Base-by-base conservation (phyloP, 1,139 yeast genomes). In the Magnusiomyces ingens region DNA sequence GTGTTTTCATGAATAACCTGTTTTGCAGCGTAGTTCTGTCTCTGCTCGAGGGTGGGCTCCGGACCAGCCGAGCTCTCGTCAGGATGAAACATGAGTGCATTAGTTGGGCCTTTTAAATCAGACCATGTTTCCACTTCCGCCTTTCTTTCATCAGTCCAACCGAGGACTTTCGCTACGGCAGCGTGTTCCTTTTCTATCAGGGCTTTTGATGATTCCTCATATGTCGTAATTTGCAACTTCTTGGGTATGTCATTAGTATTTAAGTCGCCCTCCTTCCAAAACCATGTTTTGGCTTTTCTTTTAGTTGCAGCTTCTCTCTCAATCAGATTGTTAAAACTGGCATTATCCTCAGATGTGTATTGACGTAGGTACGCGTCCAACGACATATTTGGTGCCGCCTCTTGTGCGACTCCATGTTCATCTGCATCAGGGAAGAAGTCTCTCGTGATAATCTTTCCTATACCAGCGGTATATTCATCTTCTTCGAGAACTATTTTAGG, bases 261-360 rank as follows among this genome's bases (percentile, higher is more conserved):
- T 35, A 42, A 38, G 13, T 22, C 40, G 26, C 49, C 51, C 21
- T 49, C 35, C 40, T 56, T 54, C 66, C 64, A 65, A 10, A 60
- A 54, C 69, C 69, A 64, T 12, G 61, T 55, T 48, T 57, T 57
- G 42, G 54, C 56, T 35, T 57, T 59, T 22, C 67, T 53, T 26
- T 58, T 57, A 15, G 45, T 18, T 12, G 57, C 55, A 21, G 59
- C 57, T 35, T 61, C 60, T n/a, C 53, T 53, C 32, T 62, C 67
- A 19, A 66, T 53, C 13, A 68, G 51, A 11, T 58, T 56, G 35
- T 59, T 57, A 52, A 67, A 68, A 22, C 70, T 64, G 11, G 62
- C 66, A 52, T 68, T 68, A 52, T 69, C 72, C 52, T 69, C 71
- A 0, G 71, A 64, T 0, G 71, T 69, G 49, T 63, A 61, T 17